Evolutionary conservation across 345 rosid genomes (phyloP).

Genomic region (Acer saccharum): DNA sequence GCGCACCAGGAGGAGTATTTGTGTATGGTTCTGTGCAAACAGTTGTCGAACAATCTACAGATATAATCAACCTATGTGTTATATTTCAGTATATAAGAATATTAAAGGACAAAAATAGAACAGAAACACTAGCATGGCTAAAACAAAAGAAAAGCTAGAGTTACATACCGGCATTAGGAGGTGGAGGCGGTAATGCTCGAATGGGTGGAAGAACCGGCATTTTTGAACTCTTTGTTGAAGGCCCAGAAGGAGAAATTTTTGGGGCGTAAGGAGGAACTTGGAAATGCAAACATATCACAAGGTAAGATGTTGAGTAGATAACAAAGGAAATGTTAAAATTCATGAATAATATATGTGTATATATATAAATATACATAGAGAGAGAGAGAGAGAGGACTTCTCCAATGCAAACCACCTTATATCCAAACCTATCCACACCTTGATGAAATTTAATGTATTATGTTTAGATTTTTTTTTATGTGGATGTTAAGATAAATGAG

Average conservation of each 20-base stretch:
- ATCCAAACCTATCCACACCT: no score
- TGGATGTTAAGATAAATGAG: no score
- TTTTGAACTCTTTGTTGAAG: conserved; percentile 58
- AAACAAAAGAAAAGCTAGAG: conserved; percentile 10
- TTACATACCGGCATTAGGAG: conserved; percentile 83
- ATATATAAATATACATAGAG: no score
- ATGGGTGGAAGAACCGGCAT: conserved; percentile 60
- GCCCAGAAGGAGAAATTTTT: conserved; percentile 41
- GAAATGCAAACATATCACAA: conserved; percentile 40
- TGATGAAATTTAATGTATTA: no score
- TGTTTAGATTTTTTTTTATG: no score
- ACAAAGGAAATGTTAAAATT: not conserved
- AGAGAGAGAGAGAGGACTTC: no score
- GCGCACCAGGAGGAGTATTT: conserved; percentile 93
- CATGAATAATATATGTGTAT: not conserved
- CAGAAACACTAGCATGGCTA: conserved; percentile 5
- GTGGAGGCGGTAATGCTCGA: conserved; percentile 85
- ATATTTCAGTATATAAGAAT: conserved; percentile 15
- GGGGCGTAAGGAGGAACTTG: conserved; percentile 46
- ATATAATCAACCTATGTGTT: conserved; percentile 23
- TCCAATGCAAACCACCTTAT: no score
- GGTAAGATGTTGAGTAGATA: conserved; percentile 27
- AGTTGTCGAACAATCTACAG: conserved; percentile 76
- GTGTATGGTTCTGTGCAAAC: conserved; percentile 80
- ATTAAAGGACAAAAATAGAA: conserved; percentile 10